phyloP scores from a whole-genome alignment of 1,139 yeast species.

The Candida neerlandica region DNA sequence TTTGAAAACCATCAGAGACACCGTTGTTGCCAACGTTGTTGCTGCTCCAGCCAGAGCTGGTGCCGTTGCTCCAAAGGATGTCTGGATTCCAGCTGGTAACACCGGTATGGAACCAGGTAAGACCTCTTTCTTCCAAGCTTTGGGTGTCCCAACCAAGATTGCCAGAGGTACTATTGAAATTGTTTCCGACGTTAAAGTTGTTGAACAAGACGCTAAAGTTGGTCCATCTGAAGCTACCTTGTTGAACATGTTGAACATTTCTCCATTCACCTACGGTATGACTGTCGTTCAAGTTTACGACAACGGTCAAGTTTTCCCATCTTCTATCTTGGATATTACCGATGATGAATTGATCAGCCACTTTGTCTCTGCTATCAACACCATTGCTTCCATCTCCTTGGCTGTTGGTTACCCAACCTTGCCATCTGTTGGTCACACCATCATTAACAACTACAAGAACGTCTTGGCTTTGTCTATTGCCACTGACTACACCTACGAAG shows the following conservation, averaged over 20 bases:
- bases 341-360: conserved; percentile 93
- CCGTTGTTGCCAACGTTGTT: conserved; percentile 86
- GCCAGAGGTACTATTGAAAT: conserved; percentile 99
- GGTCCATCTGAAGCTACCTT: conserved; percentile 99
- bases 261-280: conserved; percentile 99
- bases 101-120: conserved; percentile 99
- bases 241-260: conserved; percentile 99
- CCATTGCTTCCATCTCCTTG: conserved; percentile 94
- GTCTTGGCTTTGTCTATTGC: conserved; percentile 97
- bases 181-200: conserved; percentile 96
- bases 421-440: conserved; percentile 99
- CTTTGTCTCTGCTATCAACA: conserved; percentile 89
- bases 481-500: conserved; percentile 98
- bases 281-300: conserved; percentile 95
- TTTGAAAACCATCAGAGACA: conserved; percentile 89
- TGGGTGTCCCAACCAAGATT: conserved; percentile 99
- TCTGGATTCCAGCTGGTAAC: conserved; percentile 98
- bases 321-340: conserved; percentile 95
- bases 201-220: conserved; percentile 80
- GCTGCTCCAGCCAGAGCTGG: conserved; percentile 99
- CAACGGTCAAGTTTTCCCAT: conserved; percentile 97
- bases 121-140: conserved; percentile 99
- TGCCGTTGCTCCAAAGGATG: conserved; percentile 98
- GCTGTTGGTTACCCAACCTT: conserved; percentile 99
- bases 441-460: conserved; percentile 99